A percentile compares a stretch with the other conserved stretches of the same genome.
phyloP scores from a whole-genome alignment of 331 rosid species.

The Malus hybrid region DNA sequence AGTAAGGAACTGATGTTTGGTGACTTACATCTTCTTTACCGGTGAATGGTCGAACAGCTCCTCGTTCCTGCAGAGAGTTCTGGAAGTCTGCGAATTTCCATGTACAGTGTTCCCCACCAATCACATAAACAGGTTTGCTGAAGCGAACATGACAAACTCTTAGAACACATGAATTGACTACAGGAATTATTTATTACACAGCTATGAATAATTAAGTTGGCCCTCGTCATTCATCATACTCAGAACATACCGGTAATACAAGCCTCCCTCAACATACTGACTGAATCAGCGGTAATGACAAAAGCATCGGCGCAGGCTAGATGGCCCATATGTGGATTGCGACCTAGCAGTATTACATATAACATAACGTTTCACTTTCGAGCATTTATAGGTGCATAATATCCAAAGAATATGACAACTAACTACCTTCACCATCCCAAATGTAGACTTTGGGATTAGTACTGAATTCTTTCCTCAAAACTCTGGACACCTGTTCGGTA shows the following conservation, averaged over 20 bases:
- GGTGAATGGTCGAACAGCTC: conserved; percentile 63
- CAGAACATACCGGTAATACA: conserved; percentile 75
- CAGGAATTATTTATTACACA: not conserved
- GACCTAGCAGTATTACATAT: conserved; percentile 29
- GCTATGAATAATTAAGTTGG: not conserved
- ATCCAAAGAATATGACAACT: conserved; percentile 9
- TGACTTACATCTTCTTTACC: conserved; percentile 73
- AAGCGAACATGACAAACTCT: conserved; percentile 3
- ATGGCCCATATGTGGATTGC: conserved; percentile 85
- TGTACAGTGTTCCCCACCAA: conserved; percentile 70
- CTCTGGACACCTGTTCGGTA: conserved; percentile 62
- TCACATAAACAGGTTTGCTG: conserved; percentile 86
- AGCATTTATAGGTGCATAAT: not conserved
- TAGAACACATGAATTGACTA: conserved; percentile 8
- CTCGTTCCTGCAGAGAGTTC: conserved; percentile 53
- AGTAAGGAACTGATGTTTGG: not conserved
- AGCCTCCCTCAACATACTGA: conserved; percentile 95
- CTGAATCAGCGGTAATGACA: conserved; percentile 89
- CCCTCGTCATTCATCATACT: conserved; percentile 4
- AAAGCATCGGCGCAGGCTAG: conserved; percentile 88
- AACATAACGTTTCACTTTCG: not conserved
- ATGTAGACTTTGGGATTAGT: conserved; percentile 69
- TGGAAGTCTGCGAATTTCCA: conserved; percentile 95
- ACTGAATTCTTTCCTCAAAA: conserved; percentile 49
- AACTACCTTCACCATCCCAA: conserved; percentile 88